A percentile compares a stretch with the other conserved stretches of the same genome.
Evolutionary conservation across 176 grass and related monocot genomes (phyloP).

Genomic region (Saccharum spontaneum): DNA sequence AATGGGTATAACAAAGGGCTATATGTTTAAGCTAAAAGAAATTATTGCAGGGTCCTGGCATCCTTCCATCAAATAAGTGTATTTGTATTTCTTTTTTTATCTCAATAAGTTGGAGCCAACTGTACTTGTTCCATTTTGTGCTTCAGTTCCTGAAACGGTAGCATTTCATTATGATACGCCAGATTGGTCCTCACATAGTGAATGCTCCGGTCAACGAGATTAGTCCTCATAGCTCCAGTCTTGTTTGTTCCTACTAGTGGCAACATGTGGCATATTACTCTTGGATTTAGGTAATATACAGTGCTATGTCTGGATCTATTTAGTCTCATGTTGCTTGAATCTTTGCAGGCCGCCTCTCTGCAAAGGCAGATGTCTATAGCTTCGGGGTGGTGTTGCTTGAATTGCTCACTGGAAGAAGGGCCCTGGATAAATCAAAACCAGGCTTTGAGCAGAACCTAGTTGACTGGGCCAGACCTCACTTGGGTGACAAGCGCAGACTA

Average conservation of each 20-base stretch:
- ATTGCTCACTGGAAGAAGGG: constrained; percentile 64
- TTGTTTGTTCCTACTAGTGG: not conserved
- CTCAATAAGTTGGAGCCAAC: not conserved
- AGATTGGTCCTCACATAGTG: constrained; percentile 5
- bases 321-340: constrained; percentile 34
- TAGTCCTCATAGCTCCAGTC: too few species aligned
- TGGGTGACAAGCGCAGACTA: constrained; percentile 67
- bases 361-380: constrained; percentile 94
- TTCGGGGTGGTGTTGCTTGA: constrained; percentile 88
- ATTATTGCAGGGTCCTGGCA: not conserved
- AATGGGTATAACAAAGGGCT: not conserved
- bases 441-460: constrained; percentile 72
- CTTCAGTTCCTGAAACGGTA: not conserved
- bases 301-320: not conserved
- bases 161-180: not conserved
- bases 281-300: not conserved
- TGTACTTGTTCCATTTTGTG: not conserved
- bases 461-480: constrained; percentile 71
- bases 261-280: not conserved
- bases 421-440: constrained; percentile 66
- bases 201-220: not conserved
- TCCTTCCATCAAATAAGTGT: not conserved
- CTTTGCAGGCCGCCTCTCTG: constrained; percentile 67
- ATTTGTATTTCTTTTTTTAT: not conserved
- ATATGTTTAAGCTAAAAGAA: constrained; percentile 5